Percentiles rank a stretch among this genome's conserved stretches.
phyloP scores from a whole-genome alignment of 116 monocot genomes.

The Papilionanthe hybrid region DNA sequence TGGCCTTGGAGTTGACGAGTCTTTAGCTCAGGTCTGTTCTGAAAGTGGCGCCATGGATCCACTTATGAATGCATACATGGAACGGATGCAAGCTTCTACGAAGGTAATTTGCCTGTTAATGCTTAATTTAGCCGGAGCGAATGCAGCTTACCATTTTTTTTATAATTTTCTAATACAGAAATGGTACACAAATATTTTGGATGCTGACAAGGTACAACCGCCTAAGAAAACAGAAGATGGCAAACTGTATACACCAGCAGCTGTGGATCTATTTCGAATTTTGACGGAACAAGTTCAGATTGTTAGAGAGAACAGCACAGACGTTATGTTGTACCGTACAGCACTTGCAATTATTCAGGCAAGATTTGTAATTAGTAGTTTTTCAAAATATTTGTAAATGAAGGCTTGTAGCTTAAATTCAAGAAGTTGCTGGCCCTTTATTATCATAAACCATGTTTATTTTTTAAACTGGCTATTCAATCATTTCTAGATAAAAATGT shows the following conservation, averaged over 20 bases:
- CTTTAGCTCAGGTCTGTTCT: conserved; percentile 98
- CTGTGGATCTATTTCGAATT: conserved; percentile 97
- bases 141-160: background rate
- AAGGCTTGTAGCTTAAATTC: background rate
- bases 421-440: background rate
- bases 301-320: conserved; percentile 94
- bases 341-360: conserved; percentile 95
- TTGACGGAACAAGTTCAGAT: conserved; percentile 95
- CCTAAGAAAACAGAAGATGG: conserved; percentile 99
- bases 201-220: conserved; percentile 89
- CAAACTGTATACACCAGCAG: conserved; percentile 90
- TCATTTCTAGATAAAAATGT: too few relatives aligned
- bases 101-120: conserved; percentile 35
- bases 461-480: background rate
- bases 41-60: conserved; percentile 99
- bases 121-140: background rate
- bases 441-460: background rate
- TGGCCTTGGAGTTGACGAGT: conserved; percentile 96
- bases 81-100: conserved; percentile 90
- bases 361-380: conserved; percentile 3
- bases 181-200: conserved; percentile 97
- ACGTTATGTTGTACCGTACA: conserved; percentile 93
- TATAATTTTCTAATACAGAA: conserved; percentile 45
- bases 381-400: background rate
- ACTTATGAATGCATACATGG: conserved; percentile 97